Percentiles rank a stretch among this genome's conserved stretches.
Conservation (phyloP, 2,329 filamentous ascomycete genomes). For the Didymella arachidicola region DNA sequence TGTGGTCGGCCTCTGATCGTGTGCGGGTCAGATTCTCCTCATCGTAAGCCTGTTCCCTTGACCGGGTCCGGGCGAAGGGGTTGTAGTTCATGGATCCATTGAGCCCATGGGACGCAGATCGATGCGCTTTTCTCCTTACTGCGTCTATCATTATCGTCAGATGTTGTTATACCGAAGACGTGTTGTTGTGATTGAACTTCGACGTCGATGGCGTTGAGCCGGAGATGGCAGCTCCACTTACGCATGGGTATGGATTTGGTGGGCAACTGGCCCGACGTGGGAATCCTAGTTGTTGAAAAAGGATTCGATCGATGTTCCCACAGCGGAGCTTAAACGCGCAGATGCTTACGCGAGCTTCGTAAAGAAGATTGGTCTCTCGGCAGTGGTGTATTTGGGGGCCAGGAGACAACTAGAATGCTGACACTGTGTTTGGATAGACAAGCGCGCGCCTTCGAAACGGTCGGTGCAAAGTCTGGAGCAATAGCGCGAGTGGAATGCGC, state of each 20-base stretch:
- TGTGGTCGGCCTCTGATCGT: conserved; percentile 36
- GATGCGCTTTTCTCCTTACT: conserved; percentile 48
- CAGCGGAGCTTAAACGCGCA: conserved; percentile 15
- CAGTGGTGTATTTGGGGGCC: conserved; percentile 19
- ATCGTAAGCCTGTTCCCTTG: conserved; percentile 35
- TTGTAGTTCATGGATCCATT: conserved; percentile 44
- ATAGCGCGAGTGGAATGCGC: conserved; percentile 14
- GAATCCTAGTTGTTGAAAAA: conserved; percentile 10
- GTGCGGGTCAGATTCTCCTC: conserved; percentile 40
- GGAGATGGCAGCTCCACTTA: conserved; percentile 34
- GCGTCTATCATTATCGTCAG: conserved; percentile 38
- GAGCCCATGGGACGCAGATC: conserved; percentile 41
- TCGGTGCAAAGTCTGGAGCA: conserved; percentile 6
- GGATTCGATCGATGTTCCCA: conserved; percentile 12
- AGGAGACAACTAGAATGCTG: conserved; percentile 17
- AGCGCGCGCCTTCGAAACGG: conserved; percentile 20
- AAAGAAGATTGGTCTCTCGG: conserved; percentile 10
- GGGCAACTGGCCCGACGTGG: conserved; percentile 29
- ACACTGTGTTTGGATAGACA: conserved; percentile 23
- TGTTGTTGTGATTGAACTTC: conserved; percentile 2
- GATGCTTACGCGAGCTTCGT: conserved; percentile 7
- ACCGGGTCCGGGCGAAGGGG: conserved; percentile 43
- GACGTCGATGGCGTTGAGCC: conserved; percentile 5
- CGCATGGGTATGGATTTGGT: conserved; percentile 30
- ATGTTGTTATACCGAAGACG: conserved; percentile 13